These are phyloP conservation scores for Phytophthora europaea DNA, from an alignment of 352 stramenopile genomes.

Conservation along the genomic window DNA sequence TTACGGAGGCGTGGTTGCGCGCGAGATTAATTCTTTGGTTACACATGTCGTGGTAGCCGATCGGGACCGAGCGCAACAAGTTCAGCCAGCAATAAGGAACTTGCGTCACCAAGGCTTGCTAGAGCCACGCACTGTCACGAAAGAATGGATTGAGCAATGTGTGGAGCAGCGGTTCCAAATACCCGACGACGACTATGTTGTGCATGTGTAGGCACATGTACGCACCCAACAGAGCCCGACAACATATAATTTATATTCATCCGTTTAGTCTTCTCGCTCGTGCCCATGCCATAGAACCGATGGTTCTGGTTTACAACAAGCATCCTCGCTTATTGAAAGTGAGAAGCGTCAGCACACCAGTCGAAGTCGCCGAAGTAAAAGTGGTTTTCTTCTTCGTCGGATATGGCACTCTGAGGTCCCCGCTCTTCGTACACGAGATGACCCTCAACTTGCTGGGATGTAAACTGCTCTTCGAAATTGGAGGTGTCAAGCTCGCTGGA, in stretches of 20 bases:
- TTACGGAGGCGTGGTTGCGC: constrained; percentile 56
- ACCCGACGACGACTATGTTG: constrained; percentile 62
- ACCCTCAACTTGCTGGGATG: constrained; percentile 69
- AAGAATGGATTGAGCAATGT: constrained; percentile 72
- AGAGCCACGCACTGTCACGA: constrained; percentile 68
- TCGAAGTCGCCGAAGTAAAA: constrained; percentile 82
- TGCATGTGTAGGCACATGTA: constrained; percentile 49
- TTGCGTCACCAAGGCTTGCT: constrained; percentile 53
- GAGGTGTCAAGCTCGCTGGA: constrained; percentile 63
- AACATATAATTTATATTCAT: constrained; percentile 56
- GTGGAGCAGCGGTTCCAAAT: constrained; percentile 57
- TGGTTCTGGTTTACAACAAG: constrained; percentile 10
- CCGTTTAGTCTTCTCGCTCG: constrained; percentile 4
- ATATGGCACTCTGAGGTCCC: constrained; percentile 31
- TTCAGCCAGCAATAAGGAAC: constrained; percentile 56
- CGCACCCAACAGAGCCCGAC: constrained; percentile 10
- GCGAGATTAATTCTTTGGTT: constrained; percentile 52
- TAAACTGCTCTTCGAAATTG: constrained; percentile 85
- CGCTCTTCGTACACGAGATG: constrained; percentile 69
- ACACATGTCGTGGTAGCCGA: constrained; percentile 74
- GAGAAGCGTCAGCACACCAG: constrained; percentile 68
- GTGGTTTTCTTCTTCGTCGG: constrained; percentile 41
- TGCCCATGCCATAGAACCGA: neutral
- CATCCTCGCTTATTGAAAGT: constrained; percentile 42
- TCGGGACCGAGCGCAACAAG: constrained; percentile 39